phyloP scores from a whole-genome alignment of 306 rosid species.

The Heteromeles arbutifolia region DNA sequence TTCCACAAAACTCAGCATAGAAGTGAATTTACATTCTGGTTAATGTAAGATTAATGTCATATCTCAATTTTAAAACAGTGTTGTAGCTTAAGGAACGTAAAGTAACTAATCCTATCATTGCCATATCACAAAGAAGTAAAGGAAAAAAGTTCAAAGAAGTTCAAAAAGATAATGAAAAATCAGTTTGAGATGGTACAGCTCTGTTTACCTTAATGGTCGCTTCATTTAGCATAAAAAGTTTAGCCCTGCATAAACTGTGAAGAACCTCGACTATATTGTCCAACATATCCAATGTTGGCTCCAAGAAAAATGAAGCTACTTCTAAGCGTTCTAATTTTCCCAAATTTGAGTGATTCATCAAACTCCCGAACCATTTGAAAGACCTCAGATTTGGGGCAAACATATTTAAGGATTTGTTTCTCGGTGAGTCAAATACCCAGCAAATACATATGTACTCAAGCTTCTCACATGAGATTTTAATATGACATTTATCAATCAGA shows the following conservation, averaged over 20 bases:
- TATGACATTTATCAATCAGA: not conserved
- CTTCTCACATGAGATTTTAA: not conserved
- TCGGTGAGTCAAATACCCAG: not conserved
- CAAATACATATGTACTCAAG: not conserved
- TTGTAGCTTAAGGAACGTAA: no score
- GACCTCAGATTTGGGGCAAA: slow-evolving; percentile 1
- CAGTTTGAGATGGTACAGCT: not conserved
- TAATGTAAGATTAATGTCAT: no score
- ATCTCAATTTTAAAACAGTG: no score
- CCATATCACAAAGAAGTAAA: no score
- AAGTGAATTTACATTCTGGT: no score
- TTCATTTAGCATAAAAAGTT: not conserved
- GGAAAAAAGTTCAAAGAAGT: no score
- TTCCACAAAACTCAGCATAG: no score
- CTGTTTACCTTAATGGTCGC: not conserved
- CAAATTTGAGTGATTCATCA: not conserved
- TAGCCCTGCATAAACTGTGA: not conserved
- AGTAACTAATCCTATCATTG: no score
- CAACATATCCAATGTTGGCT: not conserved
- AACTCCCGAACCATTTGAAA: not conserved
- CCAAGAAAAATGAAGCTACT: not conserved
- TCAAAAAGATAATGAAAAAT: no score
- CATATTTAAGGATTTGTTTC: not conserved
- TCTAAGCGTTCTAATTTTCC: not conserved
- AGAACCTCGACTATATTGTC: not conserved